A percentile compares a stretch with the other conserved stretches of the same genome.
phyloP scores from a whole-genome alignment of 129 eudicot genomes.

The Sambucus nigra region DNA sequence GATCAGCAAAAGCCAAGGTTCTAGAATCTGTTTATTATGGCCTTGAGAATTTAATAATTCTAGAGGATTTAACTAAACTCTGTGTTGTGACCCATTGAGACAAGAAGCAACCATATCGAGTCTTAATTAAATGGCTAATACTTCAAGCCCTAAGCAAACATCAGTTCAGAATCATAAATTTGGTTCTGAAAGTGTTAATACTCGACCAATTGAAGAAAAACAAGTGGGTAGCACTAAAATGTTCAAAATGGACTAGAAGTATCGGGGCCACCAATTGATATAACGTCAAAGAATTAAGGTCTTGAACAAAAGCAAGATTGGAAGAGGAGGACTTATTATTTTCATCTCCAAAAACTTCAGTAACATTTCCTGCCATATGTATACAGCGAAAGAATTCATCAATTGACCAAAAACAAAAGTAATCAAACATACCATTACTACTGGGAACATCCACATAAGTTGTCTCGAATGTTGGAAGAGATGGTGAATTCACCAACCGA shows the following conservation, averaged over 20 bases:
- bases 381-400: no score
- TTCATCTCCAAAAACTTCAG: no score
- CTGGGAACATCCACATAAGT: no score
- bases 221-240: conserved; percentile 6
- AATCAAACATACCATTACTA: no score
- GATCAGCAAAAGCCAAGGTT: conserved; percentile 1
- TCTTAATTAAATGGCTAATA: neutral
- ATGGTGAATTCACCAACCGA: no score
- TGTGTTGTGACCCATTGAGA: conserved; percentile 6
- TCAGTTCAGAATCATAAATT: conserved; percentile 1
- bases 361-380: no score
- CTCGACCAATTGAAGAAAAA: conserved; percentile 8
- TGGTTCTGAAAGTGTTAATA: neutral
- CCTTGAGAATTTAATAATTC: conserved; percentile 7
- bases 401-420: no score
- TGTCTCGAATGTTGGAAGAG: no score
- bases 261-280: conserved; percentile 4
- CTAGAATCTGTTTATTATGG: neutral
- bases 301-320: no score
- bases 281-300: conserved; percentile 7
- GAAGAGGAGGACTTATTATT: no score
- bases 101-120: neutral
- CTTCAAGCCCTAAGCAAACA: conserved; percentile 5
- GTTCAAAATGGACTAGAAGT: conserved; percentile 8
- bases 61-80: conserved; percentile 9